phyloP scores from a whole-genome alignment of 2,329 filamentous ascomycete species.

The Zalaria obscura region DNA sequence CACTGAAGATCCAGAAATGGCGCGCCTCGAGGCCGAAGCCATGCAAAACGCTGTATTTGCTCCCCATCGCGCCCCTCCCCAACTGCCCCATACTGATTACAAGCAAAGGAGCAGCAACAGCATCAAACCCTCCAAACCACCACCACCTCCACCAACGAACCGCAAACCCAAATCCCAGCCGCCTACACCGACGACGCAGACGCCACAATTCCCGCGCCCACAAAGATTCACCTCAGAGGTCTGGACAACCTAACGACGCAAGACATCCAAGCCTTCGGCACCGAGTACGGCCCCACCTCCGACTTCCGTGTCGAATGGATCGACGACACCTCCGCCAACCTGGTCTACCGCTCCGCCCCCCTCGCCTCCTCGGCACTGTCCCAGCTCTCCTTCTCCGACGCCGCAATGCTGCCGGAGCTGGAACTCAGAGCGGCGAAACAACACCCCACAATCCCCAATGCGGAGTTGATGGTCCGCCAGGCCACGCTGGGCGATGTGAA shows the following conservation, averaged over 20 bases:
- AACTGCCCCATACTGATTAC: conserved; percentile 6
- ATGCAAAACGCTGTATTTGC: conserved; percentile 5
- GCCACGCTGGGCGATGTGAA: conserved; percentile 69
- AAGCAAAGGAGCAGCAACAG: conserved; percentile 7
- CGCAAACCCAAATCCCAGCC: conserved; percentile 13
- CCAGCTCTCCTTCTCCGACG: conserved; percentile 31
- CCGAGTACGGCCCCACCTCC: conserved; percentile 47
- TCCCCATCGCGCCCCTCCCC: neutral
- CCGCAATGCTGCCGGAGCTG: conserved; percentile 19
- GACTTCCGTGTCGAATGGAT: conserved; percentile 74
- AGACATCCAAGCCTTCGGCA: conserved; percentile 58
- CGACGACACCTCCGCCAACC: conserved; percentile 79
- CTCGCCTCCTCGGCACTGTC: conserved; percentile 40
- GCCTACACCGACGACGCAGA: conserved; percentile 15
- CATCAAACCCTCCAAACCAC: conserved; percentile 2
- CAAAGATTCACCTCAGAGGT: conserved; percentile 73
- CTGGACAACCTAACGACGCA: conserved; percentile 69
- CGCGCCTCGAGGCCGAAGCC: conserved; percentile 16
- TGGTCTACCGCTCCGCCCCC: conserved; percentile 52
- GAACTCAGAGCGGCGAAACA: conserved; percentile 57
- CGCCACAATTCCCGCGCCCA: conserved; percentile 22
- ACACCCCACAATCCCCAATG: conserved; percentile 53
- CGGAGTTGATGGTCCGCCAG: conserved; percentile 56
- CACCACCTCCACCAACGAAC: conserved; percentile 27
- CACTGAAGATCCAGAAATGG: conserved; percentile 16